phyloP scores from a whole-genome alignment of 371 early-diverging fungal genomes.

The Circinella umbellata region DNA sequence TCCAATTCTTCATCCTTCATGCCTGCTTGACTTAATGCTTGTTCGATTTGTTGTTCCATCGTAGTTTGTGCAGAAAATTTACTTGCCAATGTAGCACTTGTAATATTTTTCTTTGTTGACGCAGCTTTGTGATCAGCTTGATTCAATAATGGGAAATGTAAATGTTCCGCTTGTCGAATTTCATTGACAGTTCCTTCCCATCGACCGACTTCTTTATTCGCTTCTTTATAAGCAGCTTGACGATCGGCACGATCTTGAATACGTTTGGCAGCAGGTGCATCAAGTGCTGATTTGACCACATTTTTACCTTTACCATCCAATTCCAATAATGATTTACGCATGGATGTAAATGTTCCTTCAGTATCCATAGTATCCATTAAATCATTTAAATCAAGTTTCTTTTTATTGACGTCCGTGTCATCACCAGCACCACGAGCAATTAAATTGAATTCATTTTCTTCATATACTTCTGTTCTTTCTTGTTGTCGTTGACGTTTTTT shows the following conservation, averaged over 20 bases:
- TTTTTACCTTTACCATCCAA: slow-evolving; percentile 61
- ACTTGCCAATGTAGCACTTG: slow-evolving; percentile 66
- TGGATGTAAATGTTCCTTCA: slow-evolving; percentile 56
- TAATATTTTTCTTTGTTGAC: slow-evolving; percentile 33
- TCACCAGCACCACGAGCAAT: slow-evolving; percentile 41
- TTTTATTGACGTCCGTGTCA: slow-evolving; percentile 32
- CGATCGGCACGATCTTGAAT: slow-evolving; percentile 86
- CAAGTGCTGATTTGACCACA: slow-evolving; percentile 58
- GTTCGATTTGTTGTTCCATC: slow-evolving; percentile 84
- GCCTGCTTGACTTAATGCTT: slow-evolving; percentile 70
- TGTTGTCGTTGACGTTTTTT: slow-evolving; percentile 50
- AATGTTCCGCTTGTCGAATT: slow-evolving; percentile 86
- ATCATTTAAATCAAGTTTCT: slow-evolving; percentile 75
- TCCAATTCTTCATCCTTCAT: slow-evolving; percentile 80
- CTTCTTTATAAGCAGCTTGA: slow-evolving; percentile 78
- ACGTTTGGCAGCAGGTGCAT: slow-evolving; percentile 84
- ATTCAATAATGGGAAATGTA: slow-evolving; percentile 71
- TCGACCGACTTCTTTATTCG: slow-evolving; percentile 81
- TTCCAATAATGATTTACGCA: slow-evolving; percentile 67
- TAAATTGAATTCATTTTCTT: slow-evolving; percentile 82
- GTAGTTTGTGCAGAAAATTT: slow-evolving; percentile 64
- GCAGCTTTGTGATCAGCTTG: neutral
- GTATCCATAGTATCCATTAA: slow-evolving; percentile 71
- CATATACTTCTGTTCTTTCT: slow-evolving; percentile 74
- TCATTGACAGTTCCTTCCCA: slow-evolving; percentile 85